Base-by-base conservation (phyloP, 345 rosid species). In the Eucalyptus urophylla region DNA sequence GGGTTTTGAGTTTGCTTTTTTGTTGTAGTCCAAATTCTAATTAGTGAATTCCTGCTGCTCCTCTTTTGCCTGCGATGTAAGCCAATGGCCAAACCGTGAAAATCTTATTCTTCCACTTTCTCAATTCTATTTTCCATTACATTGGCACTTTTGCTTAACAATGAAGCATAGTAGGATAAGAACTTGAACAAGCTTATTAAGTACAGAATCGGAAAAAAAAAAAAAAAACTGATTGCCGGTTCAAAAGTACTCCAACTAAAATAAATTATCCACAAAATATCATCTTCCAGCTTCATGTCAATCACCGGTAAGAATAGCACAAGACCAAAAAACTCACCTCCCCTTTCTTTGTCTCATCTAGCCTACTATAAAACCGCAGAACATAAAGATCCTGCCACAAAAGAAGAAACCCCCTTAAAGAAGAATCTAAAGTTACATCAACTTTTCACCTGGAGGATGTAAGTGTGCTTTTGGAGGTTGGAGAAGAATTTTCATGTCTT, bases 321-420 rank as follows among this genome's bases (percentile, higher is more conserved):
- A 11, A 33, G 51, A 47, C 49, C 31, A 83, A 45, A 87, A 86
- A 91, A 94, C 97, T 94, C 91, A 96, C 99, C 93, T 97, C 97
- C 91, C 98, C 99, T 88, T 96, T 97, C 92, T 93, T 94, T n/a
- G 95, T 69, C 91, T 97, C 97, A 86, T 97, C 98, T 94, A 96
- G 91, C 89, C 97, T 93, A 90, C 90, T 97, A 90, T 92, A 96
- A 91, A 97, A 95, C 89, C 95, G 95, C 88, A 97, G 90, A 87
- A 94, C 95, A 86, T 97, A 97, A 56, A 97, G 86, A 88, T 97
- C 99, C 99, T 97, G 89, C 93, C 92, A 88, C 86, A 53, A 60
- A 86, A 87, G 86, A 88, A 76, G 88, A 88, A 69, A 37, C 43
- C 17, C 43, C 19, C 33, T 37, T 31, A 49, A 69, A 89, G 58